These are phyloP conservation scores for Ormosia semicastrata DNA, from an alignment of 306 rosid genomes.

Conservation along the genomic window DNA sequence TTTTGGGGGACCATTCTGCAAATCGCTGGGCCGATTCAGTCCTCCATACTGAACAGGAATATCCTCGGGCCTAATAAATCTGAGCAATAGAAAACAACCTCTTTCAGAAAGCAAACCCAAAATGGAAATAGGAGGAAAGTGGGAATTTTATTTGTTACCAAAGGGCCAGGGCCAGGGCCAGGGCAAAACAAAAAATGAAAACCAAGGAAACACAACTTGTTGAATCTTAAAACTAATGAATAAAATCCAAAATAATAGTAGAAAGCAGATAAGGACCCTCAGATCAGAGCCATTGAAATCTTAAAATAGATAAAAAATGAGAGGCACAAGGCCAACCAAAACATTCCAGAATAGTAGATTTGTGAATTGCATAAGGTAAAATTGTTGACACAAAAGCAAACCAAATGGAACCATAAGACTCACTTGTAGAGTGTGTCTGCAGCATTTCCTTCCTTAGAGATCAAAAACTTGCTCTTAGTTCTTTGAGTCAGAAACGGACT, in stretches of 20 bases:
- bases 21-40: slow-evolving; percentile 65
- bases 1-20: slow-evolving; percentile 85
- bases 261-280: slow-evolving; percentile 6
- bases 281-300: neutral
- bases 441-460: slow-evolving; percentile 90
- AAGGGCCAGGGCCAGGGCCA: neutral
- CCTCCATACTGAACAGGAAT: slow-evolving; percentile 97
- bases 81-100: slow-evolving; percentile 33
- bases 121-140: slow-evolving; percentile 18
- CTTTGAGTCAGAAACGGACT: slow-evolving; percentile 94
- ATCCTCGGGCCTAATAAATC: slow-evolving; percentile 88
- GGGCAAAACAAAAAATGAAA: neutral
- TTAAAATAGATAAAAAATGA: neutral
- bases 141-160: slow-evolving; percentile 4
- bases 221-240: neutral
- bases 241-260: slow-evolving; percentile 10
- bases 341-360: neutral
- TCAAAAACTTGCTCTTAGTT: slow-evolving; percentile 95
- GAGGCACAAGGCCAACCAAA: slow-evolving; percentile 1
- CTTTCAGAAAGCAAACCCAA: slow-evolving; percentile 11
- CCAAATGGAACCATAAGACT: slow-evolving; percentile 23
- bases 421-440: slow-evolving; percentile 94
- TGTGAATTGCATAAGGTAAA: neutral
- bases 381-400: neutral
- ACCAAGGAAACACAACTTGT: neutral